Base-by-base conservation (phyloP, 192 early-diverging fungal genomes). In the Coemansia sp. region DNA sequence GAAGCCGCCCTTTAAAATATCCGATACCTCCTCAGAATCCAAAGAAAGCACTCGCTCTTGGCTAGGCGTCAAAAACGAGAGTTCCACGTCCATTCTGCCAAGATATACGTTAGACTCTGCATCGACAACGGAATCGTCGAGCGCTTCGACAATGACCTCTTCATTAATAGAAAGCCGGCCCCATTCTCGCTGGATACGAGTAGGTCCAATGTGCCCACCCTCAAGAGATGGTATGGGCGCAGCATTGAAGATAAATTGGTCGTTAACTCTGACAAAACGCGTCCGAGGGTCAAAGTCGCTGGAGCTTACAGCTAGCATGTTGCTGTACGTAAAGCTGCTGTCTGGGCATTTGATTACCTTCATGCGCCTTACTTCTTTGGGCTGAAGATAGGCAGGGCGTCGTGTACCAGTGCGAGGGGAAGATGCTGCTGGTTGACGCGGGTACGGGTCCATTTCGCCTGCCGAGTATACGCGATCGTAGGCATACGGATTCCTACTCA, bases 211-310 rank as follows among this genome's bases (percentile, higher is more conserved):
- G 38, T 72, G 54, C 55, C 75, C 65, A 0, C 62, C 37, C 23
- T 11, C 33, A 29, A 66, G 68, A 17, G 57, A 68, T 1, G 56
- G 41, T 59, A 60, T 74, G 15, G 44, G 67, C 50, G 50, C 31
- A 55, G 95, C 80, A 23, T 90, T 90, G 64, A 98, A 96, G 7
- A 91, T 87, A 72, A 82, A 93, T 57, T 84, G 75, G 38, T 88
- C 86, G 59, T 96, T 88, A 55, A 97, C 79, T 19, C 87, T 61
- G 25, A 95, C 83, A 68, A 94, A 93, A 40, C 82, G 84, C 22
- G 84, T 81, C 22, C 68, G 67, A 13, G 85, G 80, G 34, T 88
- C 76, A 61, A 97, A 90, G 67, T 93, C 90, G 25, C 84, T 68
- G 14, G 86, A 74, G 72, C 81, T 87, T 17, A 94, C 82, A 38